Evolutionary conservation across 495 filamentous ascomycete genomes (phyloP).

Genomic region (Echria macrotheca): DNA sequence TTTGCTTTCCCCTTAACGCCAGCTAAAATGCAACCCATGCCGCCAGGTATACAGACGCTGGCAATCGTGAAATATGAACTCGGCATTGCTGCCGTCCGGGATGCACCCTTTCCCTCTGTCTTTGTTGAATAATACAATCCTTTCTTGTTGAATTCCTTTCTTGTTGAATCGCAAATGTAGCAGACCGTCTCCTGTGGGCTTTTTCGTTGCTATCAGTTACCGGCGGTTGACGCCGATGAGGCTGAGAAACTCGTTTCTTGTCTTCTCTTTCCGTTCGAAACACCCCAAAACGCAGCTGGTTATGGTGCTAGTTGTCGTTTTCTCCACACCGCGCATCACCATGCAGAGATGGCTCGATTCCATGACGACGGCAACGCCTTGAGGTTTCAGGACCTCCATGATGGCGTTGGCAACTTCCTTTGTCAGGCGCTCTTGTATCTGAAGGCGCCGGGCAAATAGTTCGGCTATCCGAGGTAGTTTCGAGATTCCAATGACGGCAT

Average conservation of each 20-base stretch:
- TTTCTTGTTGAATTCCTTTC: neutral
- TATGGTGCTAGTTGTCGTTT: conserved; percentile 78
- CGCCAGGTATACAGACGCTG: conserved; percentile 4
- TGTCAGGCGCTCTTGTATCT: conserved; percentile 92
- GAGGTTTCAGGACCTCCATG: conserved; percentile 86
- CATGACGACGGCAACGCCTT: conserved; percentile 94
- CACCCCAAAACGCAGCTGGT: conserved; percentile 95
- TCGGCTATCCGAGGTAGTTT: conserved; percentile 94
- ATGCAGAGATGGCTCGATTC: conserved; percentile 97
- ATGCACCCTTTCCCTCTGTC: conserved; percentile 2
- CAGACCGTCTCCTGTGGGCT: no score
- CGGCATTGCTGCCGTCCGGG: conserved; percentile 13
- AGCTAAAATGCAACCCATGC: conserved; percentile 17
- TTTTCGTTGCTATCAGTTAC: no score
- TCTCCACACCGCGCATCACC: conserved; percentile 93
- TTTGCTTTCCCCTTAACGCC: conserved; percentile 17
- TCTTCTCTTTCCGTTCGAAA: conserved; percentile 88
- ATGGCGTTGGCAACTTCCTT: conserved; percentile 94
- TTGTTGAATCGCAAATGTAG: conserved; percentile 7
- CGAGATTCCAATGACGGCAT: conserved; percentile 85
- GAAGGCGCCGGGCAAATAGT: conserved; percentile 89
- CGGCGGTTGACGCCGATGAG: conserved; percentile 57
- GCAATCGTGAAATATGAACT: neutral
- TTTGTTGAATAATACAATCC: conserved; percentile 19
- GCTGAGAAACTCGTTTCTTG: conserved; percentile 87